Percentiles rank a stretch among this genome's conserved stretches.
Evolutionary conservation across 2,329 filamentous ascomycete species (phyloP).

Genomic region (Dothideomycetes sp.): DNA sequence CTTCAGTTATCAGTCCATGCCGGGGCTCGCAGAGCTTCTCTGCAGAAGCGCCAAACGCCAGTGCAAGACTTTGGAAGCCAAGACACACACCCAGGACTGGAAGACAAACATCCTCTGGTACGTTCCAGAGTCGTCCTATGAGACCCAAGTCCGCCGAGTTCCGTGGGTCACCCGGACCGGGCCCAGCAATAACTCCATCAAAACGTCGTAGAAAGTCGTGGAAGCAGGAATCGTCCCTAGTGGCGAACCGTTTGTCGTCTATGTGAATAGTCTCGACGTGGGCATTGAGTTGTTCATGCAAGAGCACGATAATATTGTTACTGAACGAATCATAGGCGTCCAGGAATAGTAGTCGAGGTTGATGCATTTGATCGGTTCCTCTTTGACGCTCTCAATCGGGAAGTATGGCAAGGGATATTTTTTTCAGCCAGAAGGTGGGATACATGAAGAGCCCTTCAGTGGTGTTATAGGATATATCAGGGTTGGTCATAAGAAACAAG

Average conservation of each 20-base stretch:
- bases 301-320: slow-evolving; percentile 80
- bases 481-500: too few species aligned
- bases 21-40: slow-evolving; percentile 58
- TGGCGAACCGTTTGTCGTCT: slow-evolving; percentile 33
- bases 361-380: slow-evolving; percentile 15
- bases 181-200: slow-evolving; percentile 80
- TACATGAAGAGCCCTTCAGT: not conserved
- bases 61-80: slow-evolving; percentile 73
- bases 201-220: slow-evolving; percentile 45
- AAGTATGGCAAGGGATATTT: not conserved
- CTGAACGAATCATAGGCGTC: slow-evolving; percentile 97
- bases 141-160: slow-evolving; percentile 68
- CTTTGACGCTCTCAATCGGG: not conserved
- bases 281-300: slow-evolving; percentile 58
- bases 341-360: slow-evolving; percentile 58
- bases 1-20: slow-evolving; percentile 67
- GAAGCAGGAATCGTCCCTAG: slow-evolving; percentile 26
- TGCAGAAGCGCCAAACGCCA: slow-evolving; percentile 56
- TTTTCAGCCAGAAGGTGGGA: not conserved
- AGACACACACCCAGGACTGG: slow-evolving; percentile 84
- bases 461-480: too few species aligned
- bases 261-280: slow-evolving; percentile 60
- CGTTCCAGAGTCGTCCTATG: slow-evolving; percentile 64
- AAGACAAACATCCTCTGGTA: slow-evolving; percentile 47
- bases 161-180: slow-evolving; percentile 74